A percentile compares a stretch with the other conserved stretches of the same genome.
Conservation (phyloP, 768 basidiomycete genomes). For the Mycena vitilis region DNA sequence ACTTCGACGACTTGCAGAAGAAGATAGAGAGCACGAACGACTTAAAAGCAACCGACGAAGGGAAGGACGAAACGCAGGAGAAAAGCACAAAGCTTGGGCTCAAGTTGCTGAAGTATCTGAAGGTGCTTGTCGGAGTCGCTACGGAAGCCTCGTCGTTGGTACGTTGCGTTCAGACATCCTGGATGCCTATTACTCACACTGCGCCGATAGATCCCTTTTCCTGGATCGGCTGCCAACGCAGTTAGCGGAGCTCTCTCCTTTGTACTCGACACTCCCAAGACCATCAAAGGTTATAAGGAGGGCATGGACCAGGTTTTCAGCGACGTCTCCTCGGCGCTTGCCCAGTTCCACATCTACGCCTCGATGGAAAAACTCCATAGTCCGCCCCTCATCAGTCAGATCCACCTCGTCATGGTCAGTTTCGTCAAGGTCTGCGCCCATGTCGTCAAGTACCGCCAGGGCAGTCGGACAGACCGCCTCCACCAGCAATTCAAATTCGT, state of each 20-base stretch:
- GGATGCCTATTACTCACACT: not conserved
- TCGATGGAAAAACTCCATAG: constrained; percentile 3
- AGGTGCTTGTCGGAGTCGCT: constrained; percentile 1
- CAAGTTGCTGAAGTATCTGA: constrained; percentile 1
- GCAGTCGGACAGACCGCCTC: not conserved
- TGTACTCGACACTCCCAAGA: not conserved
- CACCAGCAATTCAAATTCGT: not conserved
- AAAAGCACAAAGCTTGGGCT: not conserved
- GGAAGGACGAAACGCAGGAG: not conserved
- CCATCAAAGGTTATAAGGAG: constrained; percentile 2
- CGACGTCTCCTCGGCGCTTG: constrained; percentile 4
- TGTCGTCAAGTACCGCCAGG: constrained; percentile 7
- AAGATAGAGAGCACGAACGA: constrained; percentile 2
- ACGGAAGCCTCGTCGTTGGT: not conserved
- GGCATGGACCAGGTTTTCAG: not conserved
- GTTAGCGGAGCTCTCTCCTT: not conserved
- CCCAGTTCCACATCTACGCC: constrained; percentile 4
- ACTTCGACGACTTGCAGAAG: constrained; percentile 5
- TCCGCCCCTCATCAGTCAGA: not conserved
- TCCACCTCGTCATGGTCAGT: constrained; percentile 5
- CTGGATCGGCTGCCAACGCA: not conserved
- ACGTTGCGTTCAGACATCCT: too few species aligned
- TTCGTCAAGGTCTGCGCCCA: not conserved
- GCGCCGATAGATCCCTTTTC: not conserved
- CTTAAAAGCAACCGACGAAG: not conserved